phyloP scores from a whole-genome alignment of 352 stramenopile genomes.

The Globisporangium irregulare region DNA sequence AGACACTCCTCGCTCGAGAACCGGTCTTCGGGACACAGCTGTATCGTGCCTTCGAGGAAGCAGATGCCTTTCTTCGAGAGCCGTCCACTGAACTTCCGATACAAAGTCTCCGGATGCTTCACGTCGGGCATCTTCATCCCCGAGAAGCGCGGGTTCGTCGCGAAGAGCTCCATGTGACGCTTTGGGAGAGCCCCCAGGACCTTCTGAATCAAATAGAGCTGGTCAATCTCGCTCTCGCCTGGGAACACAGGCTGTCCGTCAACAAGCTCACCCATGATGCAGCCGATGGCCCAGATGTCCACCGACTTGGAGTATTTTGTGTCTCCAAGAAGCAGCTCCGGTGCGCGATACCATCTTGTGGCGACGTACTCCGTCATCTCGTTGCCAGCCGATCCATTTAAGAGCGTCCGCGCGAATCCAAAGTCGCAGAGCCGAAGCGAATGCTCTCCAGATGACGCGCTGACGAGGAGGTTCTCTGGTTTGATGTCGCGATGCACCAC shows the following conservation, averaged over 20 bases:
- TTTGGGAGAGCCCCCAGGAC: conserved; percentile 95
- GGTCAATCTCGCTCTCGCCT: conserved; percentile 98
- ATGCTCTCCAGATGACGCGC: conserved; percentile 92
- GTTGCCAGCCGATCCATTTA: conserved; percentile 56
- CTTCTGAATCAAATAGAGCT: conserved; percentile 99
- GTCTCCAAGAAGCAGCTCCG: conserved; percentile 98
- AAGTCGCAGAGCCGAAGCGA: conserved; percentile 99
- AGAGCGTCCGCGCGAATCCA: conserved; percentile 90
- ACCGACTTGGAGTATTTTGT: conserved; percentile 97
- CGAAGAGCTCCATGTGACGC: conserved; percentile 90
- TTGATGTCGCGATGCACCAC: conserved; percentile 99
- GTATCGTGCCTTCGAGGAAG: conserved; percentile 81
- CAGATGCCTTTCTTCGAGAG: conserved; percentile 79
- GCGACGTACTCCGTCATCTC: conserved; percentile 99
- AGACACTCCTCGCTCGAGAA: conserved; percentile 76
- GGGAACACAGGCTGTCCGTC: conserved; percentile 97
- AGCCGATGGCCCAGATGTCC: conserved; percentile 96
- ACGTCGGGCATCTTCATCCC: conserved; percentile 93
- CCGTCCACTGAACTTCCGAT: conserved; percentile 88
- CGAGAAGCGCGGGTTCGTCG: conserved; percentile 89
- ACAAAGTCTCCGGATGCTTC: conserved; percentile 88
- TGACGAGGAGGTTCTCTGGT: conserved; percentile 98
- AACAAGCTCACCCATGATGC: conserved; percentile 97
- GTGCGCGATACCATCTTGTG: conserved; percentile 97
- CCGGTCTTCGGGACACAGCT: conserved; percentile 72